Conservation (phyloP, 2,329 filamentous ascomycete genomes). For the Thelonectria blattea region DNA sequence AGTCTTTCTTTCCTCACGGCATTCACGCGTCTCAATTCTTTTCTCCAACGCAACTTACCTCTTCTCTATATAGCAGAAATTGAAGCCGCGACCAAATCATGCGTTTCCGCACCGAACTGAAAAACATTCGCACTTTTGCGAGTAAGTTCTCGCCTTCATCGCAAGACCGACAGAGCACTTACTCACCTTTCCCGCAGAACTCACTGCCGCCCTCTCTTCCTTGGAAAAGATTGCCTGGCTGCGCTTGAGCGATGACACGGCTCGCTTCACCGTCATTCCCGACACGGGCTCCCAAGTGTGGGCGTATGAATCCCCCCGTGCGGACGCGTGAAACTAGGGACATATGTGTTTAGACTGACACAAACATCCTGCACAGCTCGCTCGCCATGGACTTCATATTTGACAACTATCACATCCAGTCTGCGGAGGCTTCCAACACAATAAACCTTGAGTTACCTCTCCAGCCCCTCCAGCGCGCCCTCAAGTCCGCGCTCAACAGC, state of each 20-base stretch:
- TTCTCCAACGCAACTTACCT: constrained; percentile 2
- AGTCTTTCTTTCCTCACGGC: neutral
- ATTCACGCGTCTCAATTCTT: constrained; percentile 6
- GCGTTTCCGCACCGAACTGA: constrained; percentile 70
- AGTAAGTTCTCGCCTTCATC: constrained; percentile 50
- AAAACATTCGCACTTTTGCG: constrained; percentile 70
- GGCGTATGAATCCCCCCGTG: constrained; percentile 64
- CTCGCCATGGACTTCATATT: constrained; percentile 84
- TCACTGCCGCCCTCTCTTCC: constrained; percentile 67
- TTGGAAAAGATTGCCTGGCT: constrained; percentile 89
- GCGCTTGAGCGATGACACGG: constrained; percentile 82
- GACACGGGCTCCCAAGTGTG: constrained; percentile 96
- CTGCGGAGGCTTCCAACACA: constrained; percentile 79
- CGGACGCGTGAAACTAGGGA: neutral
- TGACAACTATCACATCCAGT: constrained; percentile 82
- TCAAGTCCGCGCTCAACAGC: constrained; percentile 84
- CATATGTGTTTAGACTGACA: constrained; percentile 3
- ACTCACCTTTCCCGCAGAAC: constrained; percentile 52
- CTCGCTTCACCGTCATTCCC: constrained; percentile 94
- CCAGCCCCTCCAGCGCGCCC: constrained; percentile 85
- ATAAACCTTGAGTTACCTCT: constrained; percentile 97
- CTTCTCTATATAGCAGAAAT: neutral
- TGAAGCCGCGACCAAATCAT: constrained; percentile 48
- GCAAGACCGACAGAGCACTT: constrained; percentile 1
- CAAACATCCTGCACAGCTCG: constrained; percentile 48